A percentile compares a stretch with the other conserved stretches of the same genome.
phyloP scores from a whole-genome alignment of 768 basidiomycete species.

The Leccinum longicurvipes region DNA sequence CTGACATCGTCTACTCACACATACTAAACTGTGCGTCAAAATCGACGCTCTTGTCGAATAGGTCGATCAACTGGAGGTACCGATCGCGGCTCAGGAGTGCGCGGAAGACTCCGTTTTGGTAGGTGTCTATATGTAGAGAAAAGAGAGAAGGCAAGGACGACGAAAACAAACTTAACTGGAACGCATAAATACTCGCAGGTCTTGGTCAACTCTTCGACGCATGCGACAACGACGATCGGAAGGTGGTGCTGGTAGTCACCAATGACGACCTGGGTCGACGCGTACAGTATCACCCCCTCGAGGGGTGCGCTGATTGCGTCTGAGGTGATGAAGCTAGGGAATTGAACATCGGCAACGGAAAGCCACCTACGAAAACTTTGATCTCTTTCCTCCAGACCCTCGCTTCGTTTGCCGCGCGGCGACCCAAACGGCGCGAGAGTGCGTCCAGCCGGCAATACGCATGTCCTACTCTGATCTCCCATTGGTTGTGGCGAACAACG shows the following conservation, averaged over 20 bases:
- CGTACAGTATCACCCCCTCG: conserved; percentile 31
- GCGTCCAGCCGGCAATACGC: conserved; percentile 28
- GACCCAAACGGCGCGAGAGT: conserved; percentile 18
- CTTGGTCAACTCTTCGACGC: conserved; percentile 46
- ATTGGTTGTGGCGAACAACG: too few relatives aligned
- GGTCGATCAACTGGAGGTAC: conserved; percentile 36
- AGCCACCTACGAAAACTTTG: conserved; percentile 25
- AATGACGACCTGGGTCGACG: conserved; percentile 32
- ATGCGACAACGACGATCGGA: conserved; percentile 38
- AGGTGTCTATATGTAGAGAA: conserved; percentile 33
- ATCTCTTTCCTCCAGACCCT: conserved; percentile 19
- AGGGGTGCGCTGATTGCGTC: conserved; percentile 38
- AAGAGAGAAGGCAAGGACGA: too few relatives aligned
- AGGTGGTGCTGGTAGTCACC: conserved; percentile 38
- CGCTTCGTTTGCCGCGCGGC: conserved; percentile 22
- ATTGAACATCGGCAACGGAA: background rate
- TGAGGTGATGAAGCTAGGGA: conserved; percentile 7
- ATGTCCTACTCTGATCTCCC: conserved; percentile 13
- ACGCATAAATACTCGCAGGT: conserved; percentile 29
- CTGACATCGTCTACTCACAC: conserved; percentile 37
- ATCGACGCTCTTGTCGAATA: conserved; percentile 34
- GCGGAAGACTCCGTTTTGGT: conserved; percentile 42
- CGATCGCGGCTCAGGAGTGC: conserved; percentile 40
- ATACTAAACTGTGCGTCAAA: conserved; percentile 25
- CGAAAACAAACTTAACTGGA: background rate